Conservation (phyloP, 257 asterid species). For the Cynanchum wilfordii region DNA sequence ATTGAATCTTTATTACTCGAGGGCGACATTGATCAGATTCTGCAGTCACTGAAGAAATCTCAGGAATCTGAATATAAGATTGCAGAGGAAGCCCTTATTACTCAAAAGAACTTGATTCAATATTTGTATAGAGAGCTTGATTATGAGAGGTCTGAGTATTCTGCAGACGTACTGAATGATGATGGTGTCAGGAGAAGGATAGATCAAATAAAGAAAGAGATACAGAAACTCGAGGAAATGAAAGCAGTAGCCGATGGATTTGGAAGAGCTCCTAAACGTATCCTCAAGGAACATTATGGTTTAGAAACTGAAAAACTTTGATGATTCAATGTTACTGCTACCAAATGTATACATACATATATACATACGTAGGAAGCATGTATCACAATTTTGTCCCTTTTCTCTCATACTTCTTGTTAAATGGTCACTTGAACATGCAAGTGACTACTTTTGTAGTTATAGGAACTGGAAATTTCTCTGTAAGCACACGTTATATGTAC, state of each 20-base stretch:
- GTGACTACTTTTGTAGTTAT: background rate
- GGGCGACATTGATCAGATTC: conserved; percentile 43
- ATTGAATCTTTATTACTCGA: conserved; percentile 49
- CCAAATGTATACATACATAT: background rate
- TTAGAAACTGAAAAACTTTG: conserved; percentile 25
- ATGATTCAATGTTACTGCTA: background rate
- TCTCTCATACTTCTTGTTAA: background rate
- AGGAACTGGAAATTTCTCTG: background rate
- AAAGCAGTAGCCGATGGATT: conserved; percentile 60
- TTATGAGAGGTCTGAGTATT: conserved; percentile 40
- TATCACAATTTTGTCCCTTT: background rate
- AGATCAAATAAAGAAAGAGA: conserved; percentile 45
- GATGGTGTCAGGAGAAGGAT: conserved; percentile 35
- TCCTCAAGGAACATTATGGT: conserved; percentile 50
- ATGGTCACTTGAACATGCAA: background rate
- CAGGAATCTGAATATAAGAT: conserved; percentile 54
- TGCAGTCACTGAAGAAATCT: conserved; percentile 41
- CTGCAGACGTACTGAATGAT: conserved; percentile 23
- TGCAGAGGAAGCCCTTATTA: conserved; percentile 48
- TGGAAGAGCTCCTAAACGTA: conserved; percentile 50
- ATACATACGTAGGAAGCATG: background rate
- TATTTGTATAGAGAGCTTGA: conserved; percentile 52
- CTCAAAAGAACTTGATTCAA: conserved; percentile 43
- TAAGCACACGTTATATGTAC: background rate
- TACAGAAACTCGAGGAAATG: conserved; percentile 51